Evolutionary conservation across 805 yeast genomes (phyloP), one percentile per base, ranked within the genome.

Genomic region (Starmera pachycereana): DNA sequence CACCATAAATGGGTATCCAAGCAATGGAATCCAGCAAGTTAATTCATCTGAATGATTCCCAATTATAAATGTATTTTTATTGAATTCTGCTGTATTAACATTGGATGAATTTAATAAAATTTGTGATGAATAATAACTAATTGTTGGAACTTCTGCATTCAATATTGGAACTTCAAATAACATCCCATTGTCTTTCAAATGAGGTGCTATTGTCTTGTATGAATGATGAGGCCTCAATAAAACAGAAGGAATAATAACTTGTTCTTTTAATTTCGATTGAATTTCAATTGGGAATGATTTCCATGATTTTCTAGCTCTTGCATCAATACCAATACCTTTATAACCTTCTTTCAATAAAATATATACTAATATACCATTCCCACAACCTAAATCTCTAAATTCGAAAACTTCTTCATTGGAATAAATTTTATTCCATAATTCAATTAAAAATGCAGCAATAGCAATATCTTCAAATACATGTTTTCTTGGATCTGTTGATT

Each of bases 401-500:
- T 79, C 80, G 50, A 82, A 77, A 22, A 22, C 2, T 22, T 22
- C 27, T 47, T 50, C 29, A 10, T 53, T 47, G 18, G 61, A 60
- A 47, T 71, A 72, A 35, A 72, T 68, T 36, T 69, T 64, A 8
- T 60, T 60, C 97, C 97, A 90, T 30, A 85, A 68, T 61, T 86
- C 95, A 25, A 90, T 84, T 44, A 90, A 66, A 50, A 90, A 90
- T 0, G 97, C 95, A 1, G 97, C 97, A 49, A 90, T 89, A 4
- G 96, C 94, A 39, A 90, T 74, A 57, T 90, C 97, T 65, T 90
- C 97, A 63, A 89, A 90, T 0, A 90, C 97, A 62, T 90, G 97
- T 57, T 90, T 90, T 50, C 81, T 74, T 3, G 97, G 97, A 60
- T 90, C 97, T 3, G 97, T 90, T 28, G 81, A 78, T 60, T 90